phyloP scores from a whole-genome alignment of 2,329 filamentous ascomycete species.

The Sordariomycetes sp. region DNA sequence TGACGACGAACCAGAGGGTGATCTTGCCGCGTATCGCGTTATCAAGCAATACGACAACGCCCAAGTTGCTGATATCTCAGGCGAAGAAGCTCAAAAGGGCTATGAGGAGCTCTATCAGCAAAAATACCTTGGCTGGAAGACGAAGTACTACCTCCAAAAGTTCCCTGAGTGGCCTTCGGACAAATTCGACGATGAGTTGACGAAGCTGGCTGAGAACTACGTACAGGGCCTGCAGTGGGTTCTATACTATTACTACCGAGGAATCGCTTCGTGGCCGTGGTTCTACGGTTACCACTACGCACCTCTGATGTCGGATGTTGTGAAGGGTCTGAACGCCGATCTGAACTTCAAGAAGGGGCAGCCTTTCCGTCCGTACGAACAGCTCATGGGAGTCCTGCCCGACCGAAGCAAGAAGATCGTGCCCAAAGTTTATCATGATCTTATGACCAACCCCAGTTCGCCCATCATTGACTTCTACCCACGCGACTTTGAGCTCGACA shows the following conservation, averaged over 20 bases:
- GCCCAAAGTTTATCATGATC: conserved; percentile 72
- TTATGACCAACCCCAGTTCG: conserved; percentile 86
- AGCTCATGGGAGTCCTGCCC: conserved; percentile 95
- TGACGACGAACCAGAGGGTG: conserved; percentile 61
- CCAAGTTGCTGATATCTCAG: conserved; percentile 68
- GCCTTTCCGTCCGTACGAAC: conserved; percentile 90
- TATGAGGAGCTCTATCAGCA: conserved; percentile 81
- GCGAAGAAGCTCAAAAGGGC: conserved; percentile 68
- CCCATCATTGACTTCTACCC: conserved; percentile 98
- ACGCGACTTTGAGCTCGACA: conserved; percentile 91
- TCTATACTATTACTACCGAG: conserved; percentile 93
- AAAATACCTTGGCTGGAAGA: conserved; percentile 89
- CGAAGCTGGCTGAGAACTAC: conserved; percentile 84
- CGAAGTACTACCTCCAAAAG: conserved; percentile 84
- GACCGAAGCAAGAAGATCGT: conserved; percentile 98
- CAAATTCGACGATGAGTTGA: conserved; percentile 66
- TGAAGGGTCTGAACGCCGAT: conserved; percentile 76
- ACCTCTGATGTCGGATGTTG: conserved; percentile 76
- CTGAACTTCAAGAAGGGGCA: conserved; percentile 90
- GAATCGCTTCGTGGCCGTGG: conserved; percentile 98
- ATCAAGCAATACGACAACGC: conserved; percentile 89
- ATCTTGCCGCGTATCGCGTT: conserved; percentile 75
- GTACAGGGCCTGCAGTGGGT: conserved; percentile 98
- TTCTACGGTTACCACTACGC: conserved; percentile 96
- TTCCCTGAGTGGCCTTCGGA: conserved; percentile 79